phyloP scores from a whole-genome alignment of 1,284 basidiomycete species.

The Apiotrichum sp. region DNA sequence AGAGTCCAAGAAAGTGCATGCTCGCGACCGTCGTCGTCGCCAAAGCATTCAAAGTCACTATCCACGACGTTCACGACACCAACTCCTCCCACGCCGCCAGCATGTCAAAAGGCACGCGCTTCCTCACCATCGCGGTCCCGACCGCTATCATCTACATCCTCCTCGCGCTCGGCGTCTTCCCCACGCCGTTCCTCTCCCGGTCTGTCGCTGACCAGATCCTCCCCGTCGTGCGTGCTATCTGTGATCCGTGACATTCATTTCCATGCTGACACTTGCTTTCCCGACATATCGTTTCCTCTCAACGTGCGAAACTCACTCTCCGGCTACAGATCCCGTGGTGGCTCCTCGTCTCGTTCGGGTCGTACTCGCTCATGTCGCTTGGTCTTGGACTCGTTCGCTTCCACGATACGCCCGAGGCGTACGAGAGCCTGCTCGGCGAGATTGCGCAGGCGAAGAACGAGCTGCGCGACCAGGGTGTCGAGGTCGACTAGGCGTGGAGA shows the following conservation, averaged over 20 bases:
- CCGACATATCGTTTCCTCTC: too few species aligned
- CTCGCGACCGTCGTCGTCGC: too few species aligned
- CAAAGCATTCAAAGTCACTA: too few species aligned
- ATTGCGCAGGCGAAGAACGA: conserved; percentile 65
- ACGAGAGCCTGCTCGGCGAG: conserved; percentile 58
- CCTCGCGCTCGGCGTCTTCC: conserved; percentile 53
- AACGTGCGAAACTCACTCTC: too few species aligned
- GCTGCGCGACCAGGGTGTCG: conserved; percentile 59
- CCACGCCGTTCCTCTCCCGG: conserved; percentile 56
- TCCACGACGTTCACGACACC: background rate
- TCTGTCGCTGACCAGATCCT: conserved; percentile 52
- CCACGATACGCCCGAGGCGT: conserved; percentile 69
- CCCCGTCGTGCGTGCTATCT: conserved; percentile 54
- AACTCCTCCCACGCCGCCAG: background rate
- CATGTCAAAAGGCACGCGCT: conserved; percentile 59
- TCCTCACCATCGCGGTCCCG: conserved; percentile 51
- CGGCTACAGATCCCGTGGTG: conserved; percentile 63
- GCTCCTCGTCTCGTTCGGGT: conserved; percentile 65
- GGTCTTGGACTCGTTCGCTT: conserved; percentile 66
- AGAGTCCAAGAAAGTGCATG: too few species aligned
- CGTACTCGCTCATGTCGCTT: conserved; percentile 65
- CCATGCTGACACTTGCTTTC: too few species aligned
- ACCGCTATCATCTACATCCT: conserved; percentile 54
- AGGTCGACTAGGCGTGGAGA: conserved; percentile 53
- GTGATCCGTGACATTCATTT: background rate